Base-by-base conservation (phyloP, 805 yeast genomes). In the Hermanozyma aechmeae region DNA sequence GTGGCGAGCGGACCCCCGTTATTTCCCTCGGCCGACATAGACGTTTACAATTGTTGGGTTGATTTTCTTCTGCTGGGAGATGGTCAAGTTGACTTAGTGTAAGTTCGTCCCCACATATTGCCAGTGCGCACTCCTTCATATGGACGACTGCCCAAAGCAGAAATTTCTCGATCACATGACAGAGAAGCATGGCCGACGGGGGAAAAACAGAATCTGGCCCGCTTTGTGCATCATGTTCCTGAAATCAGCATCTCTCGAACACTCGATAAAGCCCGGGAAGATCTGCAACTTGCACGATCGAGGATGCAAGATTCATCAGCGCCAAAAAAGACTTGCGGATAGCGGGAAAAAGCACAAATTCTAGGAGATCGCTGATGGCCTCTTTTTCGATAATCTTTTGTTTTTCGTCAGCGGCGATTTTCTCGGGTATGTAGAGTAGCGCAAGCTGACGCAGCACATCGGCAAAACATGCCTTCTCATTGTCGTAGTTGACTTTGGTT, bases 261-360 rank as follows among this genome's bases (percentile, higher is more conserved):
- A 93, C 94, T 44, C 68, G 73, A 53, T 92, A 92, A 32, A 92
- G 59, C 0, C 95, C 95, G 2, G 97, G 97, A 17, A 92, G 53
- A 48, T 79, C 86, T 0, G 98, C 96, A 22, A 92, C 73, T 50
- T 89, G 95, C 4, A 83, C 69, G 4, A 86, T 73, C 32, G 73
- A 77, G 10, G 61, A 46, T 4, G 53, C 39, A 21, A 85, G 42
- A 3, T 45, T 46, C 10, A 59, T 59, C 0, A 93, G 71, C 0
- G 87, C 94, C 10, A 85, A 48, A 16, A 85, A 70, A 26, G 75
- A 56, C 34, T 62, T 61, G 38, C 78, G 76, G 5, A 84, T 48
- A 14, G 70, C 53, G 0, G 94, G 94, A 38, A 85, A 78, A 1
- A 87, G 40, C 0, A 61, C 48, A 37, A 70, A 62, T 37, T 80